phyloP scores from a whole-genome alignment of 2,329 filamentous ascomycete species.

The Anisogramma anomala region DNA sequence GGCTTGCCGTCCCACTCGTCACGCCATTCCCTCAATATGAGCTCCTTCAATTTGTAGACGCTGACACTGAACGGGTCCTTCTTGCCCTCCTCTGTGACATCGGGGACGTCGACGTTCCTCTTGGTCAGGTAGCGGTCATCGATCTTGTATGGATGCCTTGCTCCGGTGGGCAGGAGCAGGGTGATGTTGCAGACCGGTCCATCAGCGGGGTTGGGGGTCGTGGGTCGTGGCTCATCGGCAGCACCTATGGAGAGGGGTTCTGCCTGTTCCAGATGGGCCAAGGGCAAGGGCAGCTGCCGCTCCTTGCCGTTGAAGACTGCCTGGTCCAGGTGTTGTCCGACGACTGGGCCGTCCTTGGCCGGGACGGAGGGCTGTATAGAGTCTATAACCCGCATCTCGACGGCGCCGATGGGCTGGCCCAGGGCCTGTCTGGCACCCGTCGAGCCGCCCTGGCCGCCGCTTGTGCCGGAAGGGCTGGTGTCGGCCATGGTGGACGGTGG shows the following conservation, averaged over 20 bases:
- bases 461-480: conserved; percentile 7
- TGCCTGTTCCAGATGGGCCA: conserved; percentile 18
- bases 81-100: conserved; percentile 44
- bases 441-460: conserved; percentile 5
- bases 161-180: conserved; percentile 68
- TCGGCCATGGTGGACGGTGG: conserved; percentile 13
- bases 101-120: conserved; percentile 65
- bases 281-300: conserved; percentile 17
- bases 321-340: conserved; percentile 14
- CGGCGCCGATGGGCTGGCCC: conserved; percentile 12
- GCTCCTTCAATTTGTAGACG: conserved; percentile 85
- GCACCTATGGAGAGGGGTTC: conserved; percentile 26
- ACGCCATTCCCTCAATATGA: conserved; percentile 88
- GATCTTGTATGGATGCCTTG: conserved; percentile 80
- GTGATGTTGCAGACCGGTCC: conserved; percentile 58
- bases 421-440: conserved; percentile 11
- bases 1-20: conserved; percentile 84
- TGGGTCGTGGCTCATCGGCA: conserved; percentile 16
- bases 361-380: conserved; percentile 9
- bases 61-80: conserved; percentile 81
- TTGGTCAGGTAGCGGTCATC: conserved; percentile 77
- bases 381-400: conserved; percentile 14
- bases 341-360: conserved; percentile 11
- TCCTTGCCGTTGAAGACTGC: conserved; percentile 21
- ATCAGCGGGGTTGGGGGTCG: conserved; percentile 18